Evolutionary conservation across 2,329 filamentous ascomycete species (phyloP), one percentile per base, ranked within the genome.

Genomic region (Ophiostoma himal-ulmi): DNA sequence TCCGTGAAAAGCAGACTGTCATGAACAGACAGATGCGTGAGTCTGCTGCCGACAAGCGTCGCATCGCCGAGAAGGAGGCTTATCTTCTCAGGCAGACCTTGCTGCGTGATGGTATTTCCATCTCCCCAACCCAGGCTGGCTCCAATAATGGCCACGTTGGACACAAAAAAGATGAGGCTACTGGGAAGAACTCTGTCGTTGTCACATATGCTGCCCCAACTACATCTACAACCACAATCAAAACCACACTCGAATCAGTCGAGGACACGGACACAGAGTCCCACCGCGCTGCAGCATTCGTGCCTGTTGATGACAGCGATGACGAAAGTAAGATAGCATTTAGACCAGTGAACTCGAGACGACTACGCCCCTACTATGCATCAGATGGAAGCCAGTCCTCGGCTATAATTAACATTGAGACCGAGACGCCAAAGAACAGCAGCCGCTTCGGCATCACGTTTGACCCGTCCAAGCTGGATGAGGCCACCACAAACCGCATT

Each of bases 391-490:
- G 22, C 20, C 39, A 30, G 3, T 30, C 70, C 2, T 64, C 71
- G 5, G 62, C 6, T 7, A 74, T 74, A 22, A 70, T 73, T 26
- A 68, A 48, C 41, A 14, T 72, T 20, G 41, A 68, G 14, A 30
- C n/a, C 3, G 54, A 68, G 2, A 64, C 68, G 3, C 41, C 73
- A 1, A 68, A 71, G 62, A 69, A 65, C n/a, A 52, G 68, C 14
- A 41, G 57, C 6, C 68, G 67, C 5, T 74, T 70, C 22, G 73
- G 73, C 1, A 36, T 73, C 6, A 4, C 60, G 6, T 73, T 74
- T 39, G 36, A 70, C 4, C 72, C 73, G 0, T 41, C 57, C 6
- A 71, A 65, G 11, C 70, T 71, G 14, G 65, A 72, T 26, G 26
- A 54, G 0, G 65, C 17, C 7, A 68, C 64, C 1, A 34, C 20